A percentile compares a stretch with the other conserved stretches of the same genome.
These are phyloP conservation scores for Ophiostoma fasciatum DNA, from an alignment of 2,329 filamentous ascomycete species.

Conservation along the genomic window DNA sequence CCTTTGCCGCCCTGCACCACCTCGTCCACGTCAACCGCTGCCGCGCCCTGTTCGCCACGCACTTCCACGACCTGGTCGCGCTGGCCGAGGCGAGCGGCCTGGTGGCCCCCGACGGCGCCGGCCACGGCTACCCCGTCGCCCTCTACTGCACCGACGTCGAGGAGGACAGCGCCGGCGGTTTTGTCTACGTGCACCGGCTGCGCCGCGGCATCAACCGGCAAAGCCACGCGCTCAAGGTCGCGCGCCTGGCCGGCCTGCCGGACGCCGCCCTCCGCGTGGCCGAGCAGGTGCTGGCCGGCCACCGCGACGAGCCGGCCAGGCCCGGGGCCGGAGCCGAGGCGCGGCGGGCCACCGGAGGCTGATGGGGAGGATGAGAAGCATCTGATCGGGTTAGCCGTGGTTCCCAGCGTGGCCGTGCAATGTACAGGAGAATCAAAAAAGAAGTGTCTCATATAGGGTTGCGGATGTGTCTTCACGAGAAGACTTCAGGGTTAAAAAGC, in stretches of 20 bases:
- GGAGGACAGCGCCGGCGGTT: conserved; percentile 55
- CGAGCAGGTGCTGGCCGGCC: conserved; percentile 32
- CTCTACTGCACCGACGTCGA: conserved; percentile 83
- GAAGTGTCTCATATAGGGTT: conserved; percentile 40
- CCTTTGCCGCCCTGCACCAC: conserved; percentile 77
- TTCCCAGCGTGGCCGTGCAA: too few species aligned
- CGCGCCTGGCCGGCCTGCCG: conserved; percentile 68
- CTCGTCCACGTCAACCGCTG: conserved; percentile 63
- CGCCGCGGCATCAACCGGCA: conserved; percentile 68
- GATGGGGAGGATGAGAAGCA: not conserved
- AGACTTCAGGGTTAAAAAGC: conserved; percentile 54
- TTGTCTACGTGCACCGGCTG: conserved; percentile 76
- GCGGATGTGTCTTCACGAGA: conserved; percentile 43
- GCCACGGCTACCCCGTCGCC: conserved; percentile 33
- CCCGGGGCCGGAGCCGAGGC: too few species aligned
- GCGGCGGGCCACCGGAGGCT: too few species aligned
- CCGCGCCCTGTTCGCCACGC: conserved; percentile 81
- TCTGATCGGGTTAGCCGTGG: not conserved
- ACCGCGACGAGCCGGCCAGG: not conserved
- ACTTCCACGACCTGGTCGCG: conserved; percentile 78
- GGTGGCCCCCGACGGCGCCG: conserved; percentile 15
- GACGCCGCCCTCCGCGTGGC: conserved; percentile 57
- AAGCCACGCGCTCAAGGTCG: conserved; percentile 93
- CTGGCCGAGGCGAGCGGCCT: conserved; percentile 45
- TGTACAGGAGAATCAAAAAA: conserved; percentile 8